phyloP scores from a whole-genome alignment of 2,329 filamentous ascomycete genomes.

The Claviceps purpurea region DNA sequence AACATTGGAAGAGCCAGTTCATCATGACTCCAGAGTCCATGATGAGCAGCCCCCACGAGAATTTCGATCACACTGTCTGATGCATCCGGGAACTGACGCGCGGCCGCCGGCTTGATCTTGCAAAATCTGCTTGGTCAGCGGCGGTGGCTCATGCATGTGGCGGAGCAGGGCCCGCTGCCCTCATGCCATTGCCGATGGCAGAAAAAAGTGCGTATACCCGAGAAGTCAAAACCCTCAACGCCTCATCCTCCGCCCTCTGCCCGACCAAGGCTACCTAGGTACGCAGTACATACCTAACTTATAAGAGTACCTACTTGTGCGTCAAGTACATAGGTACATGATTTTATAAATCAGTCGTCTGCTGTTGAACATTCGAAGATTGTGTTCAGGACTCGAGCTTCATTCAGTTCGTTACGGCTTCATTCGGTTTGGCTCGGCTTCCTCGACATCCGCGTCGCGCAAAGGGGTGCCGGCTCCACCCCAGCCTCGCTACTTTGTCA shows the following conservation, averaged over 20 bases:
- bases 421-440: background rate
- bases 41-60: background rate
- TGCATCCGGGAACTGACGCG: background rate
- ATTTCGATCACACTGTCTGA: background rate
- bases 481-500: background rate
- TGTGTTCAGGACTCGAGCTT: background rate
- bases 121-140: too few species aligned
- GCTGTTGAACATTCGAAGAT: constrained; percentile 3
- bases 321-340: constrained; percentile 19
- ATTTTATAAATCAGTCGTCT: constrained; percentile 4
- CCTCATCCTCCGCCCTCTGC: constrained; percentile 7
- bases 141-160: too few species aligned
- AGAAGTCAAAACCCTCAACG: constrained; percentile 24
- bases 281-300: background rate
- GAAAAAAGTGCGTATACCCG: too few species aligned
- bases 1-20: background rate
- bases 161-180: background rate
- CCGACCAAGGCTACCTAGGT: constrained; percentile 7
- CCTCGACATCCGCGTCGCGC: constrained; percentile 4
- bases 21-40: background rate
- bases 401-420: background rate
- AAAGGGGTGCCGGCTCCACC: background rate
- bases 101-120: too few species aligned
- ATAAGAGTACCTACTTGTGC: constrained; percentile 25
- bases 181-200: too few species aligned